Evolutionary conservation across 805 yeast species (phyloP), one percentile per base, ranked within the genome.

Genomic region (Saccharomycopsis sp.): DNA sequence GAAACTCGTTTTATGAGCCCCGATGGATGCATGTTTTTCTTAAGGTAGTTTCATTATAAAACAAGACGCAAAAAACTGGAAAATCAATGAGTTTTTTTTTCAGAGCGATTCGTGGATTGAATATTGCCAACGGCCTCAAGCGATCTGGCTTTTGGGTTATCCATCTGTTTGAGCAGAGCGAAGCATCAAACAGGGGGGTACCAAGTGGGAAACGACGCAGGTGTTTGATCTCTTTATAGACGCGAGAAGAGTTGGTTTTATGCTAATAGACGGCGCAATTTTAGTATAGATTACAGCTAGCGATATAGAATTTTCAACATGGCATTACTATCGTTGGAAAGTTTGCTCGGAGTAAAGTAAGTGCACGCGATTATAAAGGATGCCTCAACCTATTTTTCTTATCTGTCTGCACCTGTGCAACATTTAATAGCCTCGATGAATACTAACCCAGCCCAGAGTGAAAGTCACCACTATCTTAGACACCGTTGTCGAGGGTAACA

Each of bases 381-480:
- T 24, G 18, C 18, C 7, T 50, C 29, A 8, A 41, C 29, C 7
- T 37, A n/a, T 21, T 34, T 21, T 16, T 46, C 53, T 21, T 16
- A 34, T 16, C 15, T 44, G 21, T 20, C 9, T n/a, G 44, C 16
- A 20, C 12, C 9, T 16, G 14, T 7, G 52, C 24, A n/a, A n/a
- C 24, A 50, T 50, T 50, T 12, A 3, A 7, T 37, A 51, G 20
- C 37, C 21, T 3, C 44, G 8, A 18, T 4, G 37, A 48, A 20
- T 44, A 15, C 41, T 34, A 16, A 15, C 50, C n/a, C 40, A 12
- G 18, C 29, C 8, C 41, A 78, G 83, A 64, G 87, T 88, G 58
- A 81, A 76, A 65, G 74, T 87, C 55, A 78, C 80, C 12, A 87
- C 88, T 54, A 71, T 79, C 4, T 71, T 82, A 51, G 89, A 85